A percentile compares a stretch with the other conserved stretches of the same genome.
Conservation (phyloP, 164 flowering plant species). For the Magnolia officinalis region DNA sequence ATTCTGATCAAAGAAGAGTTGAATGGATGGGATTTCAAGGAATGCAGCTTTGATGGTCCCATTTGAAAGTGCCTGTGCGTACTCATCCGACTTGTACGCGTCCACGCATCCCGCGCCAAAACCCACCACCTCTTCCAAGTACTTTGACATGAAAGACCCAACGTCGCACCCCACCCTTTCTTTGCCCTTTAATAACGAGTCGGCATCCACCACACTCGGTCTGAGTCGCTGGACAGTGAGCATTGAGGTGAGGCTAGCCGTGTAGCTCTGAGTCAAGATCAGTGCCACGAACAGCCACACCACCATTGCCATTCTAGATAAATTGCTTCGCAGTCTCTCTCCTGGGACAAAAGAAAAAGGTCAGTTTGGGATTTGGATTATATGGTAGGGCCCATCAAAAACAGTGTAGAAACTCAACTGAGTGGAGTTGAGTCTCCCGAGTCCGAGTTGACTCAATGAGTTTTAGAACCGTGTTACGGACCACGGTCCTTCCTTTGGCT, state of each 20-base stretch:
- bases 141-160: conserved; percentile 20
- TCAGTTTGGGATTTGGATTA: not conserved
- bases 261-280: conserved; percentile 20
- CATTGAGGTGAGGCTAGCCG: conserved; percentile 28
- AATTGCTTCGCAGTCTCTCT: conserved; percentile 15
- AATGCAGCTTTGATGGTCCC: conserved; percentile 17
- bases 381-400: not conserved
- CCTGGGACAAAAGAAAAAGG: conserved; percentile 14
- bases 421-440: not conserved
- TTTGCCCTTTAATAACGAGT: conserved; percentile 11
- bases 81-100: not conserved
- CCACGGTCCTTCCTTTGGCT: no score
- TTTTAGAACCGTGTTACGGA: not conserved
- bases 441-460: not conserved
- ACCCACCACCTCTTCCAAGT: conserved; percentile 19
- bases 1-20: conserved; percentile 1
- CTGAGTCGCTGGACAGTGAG: conserved; percentile 14
- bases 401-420: no score
- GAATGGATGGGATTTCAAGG: conserved; percentile 10
- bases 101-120: not conserved
- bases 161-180: conserved; percentile 26
- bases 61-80: not conserved
- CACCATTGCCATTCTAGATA: conserved; percentile 16
- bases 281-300: conserved; percentile 29
- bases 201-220: conserved; percentile 12